Evolutionary conservation across 2,329 filamentous ascomycete species (phyloP).

Genomic region (Aureobasidium sp.): DNA sequence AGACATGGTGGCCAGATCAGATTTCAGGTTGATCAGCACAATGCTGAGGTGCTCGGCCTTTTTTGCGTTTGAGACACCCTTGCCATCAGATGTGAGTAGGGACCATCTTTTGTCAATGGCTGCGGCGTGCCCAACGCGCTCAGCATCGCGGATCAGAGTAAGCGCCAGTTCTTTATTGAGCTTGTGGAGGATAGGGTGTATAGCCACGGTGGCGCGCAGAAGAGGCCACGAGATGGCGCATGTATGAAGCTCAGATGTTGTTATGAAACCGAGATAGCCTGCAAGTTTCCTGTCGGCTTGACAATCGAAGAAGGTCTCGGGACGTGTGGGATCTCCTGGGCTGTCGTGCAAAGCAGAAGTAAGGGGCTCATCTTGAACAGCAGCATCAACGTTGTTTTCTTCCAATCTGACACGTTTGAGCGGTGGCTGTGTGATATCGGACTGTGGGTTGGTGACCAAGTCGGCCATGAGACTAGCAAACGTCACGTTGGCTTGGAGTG

Average conservation of each 20-base stretch:
- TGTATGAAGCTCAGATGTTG: neutral
- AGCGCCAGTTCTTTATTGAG: neutral
- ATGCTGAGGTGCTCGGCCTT: neutral
- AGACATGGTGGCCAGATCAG: neutral
- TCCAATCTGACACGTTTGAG: neutral
- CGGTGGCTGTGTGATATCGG: neutral
- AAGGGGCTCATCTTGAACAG: neutral
- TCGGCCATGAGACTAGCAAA: neutral
- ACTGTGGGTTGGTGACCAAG: neutral
- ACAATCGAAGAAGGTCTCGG: neutral
- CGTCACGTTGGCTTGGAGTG: neutral
- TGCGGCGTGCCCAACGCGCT: neutral
- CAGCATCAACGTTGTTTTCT: neutral
- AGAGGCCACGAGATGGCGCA: neutral
- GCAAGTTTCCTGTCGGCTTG: neutral
- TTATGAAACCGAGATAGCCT: neutral
- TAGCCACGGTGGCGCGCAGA: neutral
- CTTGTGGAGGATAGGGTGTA: neutral
- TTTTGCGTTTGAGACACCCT: neutral
- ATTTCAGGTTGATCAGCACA: neutral
- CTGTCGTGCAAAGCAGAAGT: neutral
- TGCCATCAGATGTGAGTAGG: slow-evolving; percentile 1
- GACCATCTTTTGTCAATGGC: neutral
- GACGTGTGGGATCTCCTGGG: neutral
- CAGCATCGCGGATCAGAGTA: neutral